A percentile compares a stretch with the other conserved stretches of the same genome.
These are phyloP conservation scores for Fomitopsis pinicola DNA, from an alignment of 1,284 basidiomycete genomes.

Conservation along the genomic window DNA sequence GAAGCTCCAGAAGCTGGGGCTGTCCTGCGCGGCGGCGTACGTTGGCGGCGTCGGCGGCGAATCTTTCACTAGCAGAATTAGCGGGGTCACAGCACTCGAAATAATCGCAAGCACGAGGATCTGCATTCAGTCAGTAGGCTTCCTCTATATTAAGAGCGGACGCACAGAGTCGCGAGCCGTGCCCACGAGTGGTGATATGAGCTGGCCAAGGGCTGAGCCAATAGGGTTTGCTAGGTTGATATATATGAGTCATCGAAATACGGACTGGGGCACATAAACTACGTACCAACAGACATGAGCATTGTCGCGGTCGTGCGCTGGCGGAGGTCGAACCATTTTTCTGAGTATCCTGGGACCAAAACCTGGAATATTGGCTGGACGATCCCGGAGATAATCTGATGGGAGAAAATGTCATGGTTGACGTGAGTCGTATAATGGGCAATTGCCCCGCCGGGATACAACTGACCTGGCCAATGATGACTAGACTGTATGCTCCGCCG, in stretches of 20 bases:
- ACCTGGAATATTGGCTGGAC: conserved; percentile 69
- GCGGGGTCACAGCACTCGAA: conserved; percentile 51
- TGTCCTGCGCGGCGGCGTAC: conserved; percentile 56
- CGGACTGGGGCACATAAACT: not conserved
- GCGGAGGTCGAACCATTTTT: conserved; percentile 71
- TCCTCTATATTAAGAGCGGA: not conserved
- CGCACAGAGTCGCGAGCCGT: conserved; percentile 45
- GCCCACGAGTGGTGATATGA: conserved; percentile 61
- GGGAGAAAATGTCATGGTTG: no score
- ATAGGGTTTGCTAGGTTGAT: conserved; percentile 10
- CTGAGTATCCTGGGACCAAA: conserved; percentile 64
- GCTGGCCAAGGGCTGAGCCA: conserved; percentile 55
- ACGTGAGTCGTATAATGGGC: no score
- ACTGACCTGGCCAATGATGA: conserved; percentile 66
- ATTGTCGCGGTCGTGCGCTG: conserved; percentile 76
- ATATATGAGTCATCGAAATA: not conserved
- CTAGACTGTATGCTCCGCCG: conserved; percentile 49
- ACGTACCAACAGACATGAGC: conserved; percentile 60
- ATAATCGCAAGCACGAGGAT: conserved; percentile 67
- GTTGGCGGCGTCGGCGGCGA: conserved; percentile 74
- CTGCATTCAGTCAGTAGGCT: conserved; percentile 29
- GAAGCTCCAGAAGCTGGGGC: conserved; percentile 51
- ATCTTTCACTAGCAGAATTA: conserved; percentile 48
- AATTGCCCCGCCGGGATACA: not conserved
- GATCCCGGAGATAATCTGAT: conserved; percentile 47